phyloP scores from a whole-genome alignment of 371 early-diverging fungal genomes.

The Actinomucor elegans region DNA sequence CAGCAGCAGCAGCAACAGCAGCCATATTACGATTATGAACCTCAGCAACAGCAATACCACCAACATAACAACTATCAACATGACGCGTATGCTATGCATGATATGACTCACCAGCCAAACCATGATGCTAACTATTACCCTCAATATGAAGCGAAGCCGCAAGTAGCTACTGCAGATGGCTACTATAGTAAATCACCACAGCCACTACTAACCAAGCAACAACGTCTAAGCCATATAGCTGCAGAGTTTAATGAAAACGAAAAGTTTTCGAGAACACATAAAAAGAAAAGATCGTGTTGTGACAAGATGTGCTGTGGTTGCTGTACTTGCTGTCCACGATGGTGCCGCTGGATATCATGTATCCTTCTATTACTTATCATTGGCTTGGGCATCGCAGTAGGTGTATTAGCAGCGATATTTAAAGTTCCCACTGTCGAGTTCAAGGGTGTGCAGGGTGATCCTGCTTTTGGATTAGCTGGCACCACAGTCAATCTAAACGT shows the following conservation, averaged over 20 bases:
- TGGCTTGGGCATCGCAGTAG: slow-evolving; percentile 36
- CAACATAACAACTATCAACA: not conserved
- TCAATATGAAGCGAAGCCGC: slow-evolving; percentile 2
- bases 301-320: slow-evolving; percentile 49
- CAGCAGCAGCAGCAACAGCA: slow-evolving; percentile 12
- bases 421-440: slow-evolving; percentile 39
- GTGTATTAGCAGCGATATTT: slow-evolving; percentile 42
- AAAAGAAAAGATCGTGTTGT: slow-evolving; percentile 22
- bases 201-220: not conserved
- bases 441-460: slow-evolving; percentile 34
- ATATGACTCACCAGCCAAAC: slow-evolving; percentile 7
- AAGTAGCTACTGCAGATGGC: not conserved
- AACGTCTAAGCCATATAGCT: not conserved
- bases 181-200: slow-evolving; percentile 2
- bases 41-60: not conserved
- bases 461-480: slow-evolving; percentile 22
- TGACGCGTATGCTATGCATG: slow-evolving; percentile 17
- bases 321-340: slow-evolving; percentile 46
- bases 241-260: not conserved
- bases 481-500: slow-evolving; percentile 27
- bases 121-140: not conserved
- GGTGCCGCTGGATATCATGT: slow-evolving; percentile 43
- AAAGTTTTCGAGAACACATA: slow-evolving; percentile 4
- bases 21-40: slow-evolving; percentile 7
- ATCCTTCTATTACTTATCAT: slow-evolving; percentile 33